These are phyloP conservation scores for Piedraia hortae DNA, from an alignment of 2,329 filamentous ascomycete species.

Conservation along the genomic window DNA sequence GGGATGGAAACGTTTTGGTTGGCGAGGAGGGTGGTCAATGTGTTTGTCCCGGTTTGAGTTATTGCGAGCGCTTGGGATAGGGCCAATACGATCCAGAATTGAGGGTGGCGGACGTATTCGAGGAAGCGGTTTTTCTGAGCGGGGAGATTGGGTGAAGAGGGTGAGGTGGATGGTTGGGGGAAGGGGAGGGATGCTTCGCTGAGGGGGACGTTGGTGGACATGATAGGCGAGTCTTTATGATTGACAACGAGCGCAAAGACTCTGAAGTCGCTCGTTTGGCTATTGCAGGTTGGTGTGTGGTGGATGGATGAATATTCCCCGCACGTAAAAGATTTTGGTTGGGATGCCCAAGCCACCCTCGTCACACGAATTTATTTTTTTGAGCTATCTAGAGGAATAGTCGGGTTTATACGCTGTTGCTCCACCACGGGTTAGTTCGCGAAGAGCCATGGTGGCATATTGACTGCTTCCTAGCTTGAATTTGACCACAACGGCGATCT, in stretches of 20 bases:
- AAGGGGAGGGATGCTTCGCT: no score
- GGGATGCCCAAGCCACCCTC: no score
- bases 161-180: no score
- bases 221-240: no score
- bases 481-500: slow-evolving; percentile 41
- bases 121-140: slow-evolving; percentile 36
- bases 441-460: slow-evolving; percentile 60
- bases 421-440: slow-evolving; percentile 46
- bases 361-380: no score
- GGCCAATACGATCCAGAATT: slow-evolving; percentile 65
- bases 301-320: no score
- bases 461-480: slow-evolving; percentile 53
- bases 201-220: no score
- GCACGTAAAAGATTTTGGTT: no score
- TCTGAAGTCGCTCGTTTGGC: no score
- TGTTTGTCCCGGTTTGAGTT: slow-evolving; percentile 80
- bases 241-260: no score
- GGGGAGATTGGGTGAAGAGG: no score
- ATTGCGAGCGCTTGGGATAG: slow-evolving; percentile 58
- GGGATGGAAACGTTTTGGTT: slow-evolving; percentile 47
- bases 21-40: slow-evolving; percentile 52
- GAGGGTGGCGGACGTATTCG: slow-evolving; percentile 51
- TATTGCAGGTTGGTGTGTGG: no score
- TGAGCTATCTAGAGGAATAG: slow-evolving; percentile 16
- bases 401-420: slow-evolving; percentile 36